Evolutionary conservation across 768 basidiomycete genomes (phyloP), one percentile per base, ranked within the genome.

Genomic region (Russula virescens): DNA sequence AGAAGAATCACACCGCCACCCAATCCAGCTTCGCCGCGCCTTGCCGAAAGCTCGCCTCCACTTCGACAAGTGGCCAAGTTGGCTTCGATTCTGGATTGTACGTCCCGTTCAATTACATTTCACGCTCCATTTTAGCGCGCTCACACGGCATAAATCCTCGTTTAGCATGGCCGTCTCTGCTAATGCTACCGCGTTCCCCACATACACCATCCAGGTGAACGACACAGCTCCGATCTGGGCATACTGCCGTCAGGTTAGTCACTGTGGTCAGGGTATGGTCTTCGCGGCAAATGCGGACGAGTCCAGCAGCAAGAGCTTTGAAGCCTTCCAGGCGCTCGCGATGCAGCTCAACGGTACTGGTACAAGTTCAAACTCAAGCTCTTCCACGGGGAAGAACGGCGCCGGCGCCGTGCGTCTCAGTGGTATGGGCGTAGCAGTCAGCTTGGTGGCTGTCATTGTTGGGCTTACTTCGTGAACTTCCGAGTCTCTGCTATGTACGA

Each of bases 211-310:
- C 60, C 75, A 74, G 40, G 73, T 85, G 62, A 85, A 85, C 71
- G 78, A 85, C 71, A 81, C 80, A 16, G 69, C 72, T 18, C 83
- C 82, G 3, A 76, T 85, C 66, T 85, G 81, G 84, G 79, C 73
- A 2, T 83, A 79, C 73, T 84, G 84, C 69, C 73, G 73, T 2
- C 83, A 83, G 67, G 53, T 63, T 2, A 71, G 67, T 47, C 84
- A 86, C 70, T 85, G 84, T 68, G 78, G 77, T 0, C 69, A 73
- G 48, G 84, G 84, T 52, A 86, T 85, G 85, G 83, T 85, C 54
- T 84, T 84, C 72, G 71, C 81, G 25, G 75, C 75, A 63, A 87
- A 85, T 70, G 78, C 85, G 14, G 73, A 77, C 35, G 81, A 80
- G 64, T 64, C 73, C 2, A 77, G 81, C n/a, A 62, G 78, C 23